phyloP scores from a whole-genome alignment of 2,329 filamentous ascomycete genomes.

The Botrytis fabae region DNA sequence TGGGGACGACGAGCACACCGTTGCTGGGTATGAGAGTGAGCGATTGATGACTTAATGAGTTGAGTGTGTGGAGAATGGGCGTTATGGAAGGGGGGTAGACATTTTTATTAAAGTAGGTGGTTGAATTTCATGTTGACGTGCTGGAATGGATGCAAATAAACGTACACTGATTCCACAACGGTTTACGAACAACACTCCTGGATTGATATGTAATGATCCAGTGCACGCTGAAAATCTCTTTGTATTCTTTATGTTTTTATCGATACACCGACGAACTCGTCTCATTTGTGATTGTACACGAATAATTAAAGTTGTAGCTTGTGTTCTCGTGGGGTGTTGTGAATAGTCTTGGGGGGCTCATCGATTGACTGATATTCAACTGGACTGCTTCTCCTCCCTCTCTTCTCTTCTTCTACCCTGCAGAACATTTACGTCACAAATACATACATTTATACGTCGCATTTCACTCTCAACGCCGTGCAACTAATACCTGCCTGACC shows the following conservation, averaged over 20 bases:
- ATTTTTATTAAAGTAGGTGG: background rate
- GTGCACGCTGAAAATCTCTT: background rate
- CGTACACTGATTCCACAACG: background rate
- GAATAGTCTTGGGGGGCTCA: no score
- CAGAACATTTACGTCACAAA: no score
- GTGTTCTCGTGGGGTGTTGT: background rate
- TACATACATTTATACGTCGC: background rate
- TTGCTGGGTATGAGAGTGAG: background rate
- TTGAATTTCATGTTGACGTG: background rate
- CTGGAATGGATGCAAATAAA: no score
- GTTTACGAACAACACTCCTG: no score
- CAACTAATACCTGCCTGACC: fast-evolving
- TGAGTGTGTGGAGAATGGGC: no score
- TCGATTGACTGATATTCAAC: background rate
- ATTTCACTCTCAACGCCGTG: no score
- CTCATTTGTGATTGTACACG: background rate
- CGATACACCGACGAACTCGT: background rate
- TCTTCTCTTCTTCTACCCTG: background rate
- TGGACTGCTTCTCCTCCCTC: background rate
- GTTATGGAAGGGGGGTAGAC: background rate
- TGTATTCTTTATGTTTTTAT: background rate
- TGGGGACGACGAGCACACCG: background rate
- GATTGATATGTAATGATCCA: fast-evolving
- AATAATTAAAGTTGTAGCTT: background rate
- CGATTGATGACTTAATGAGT: no score